These are phyloP conservation scores for Exserohilum rostratum DNA, from an alignment of 2,329 filamentous ascomycete genomes.

Conservation along the genomic window DNA sequence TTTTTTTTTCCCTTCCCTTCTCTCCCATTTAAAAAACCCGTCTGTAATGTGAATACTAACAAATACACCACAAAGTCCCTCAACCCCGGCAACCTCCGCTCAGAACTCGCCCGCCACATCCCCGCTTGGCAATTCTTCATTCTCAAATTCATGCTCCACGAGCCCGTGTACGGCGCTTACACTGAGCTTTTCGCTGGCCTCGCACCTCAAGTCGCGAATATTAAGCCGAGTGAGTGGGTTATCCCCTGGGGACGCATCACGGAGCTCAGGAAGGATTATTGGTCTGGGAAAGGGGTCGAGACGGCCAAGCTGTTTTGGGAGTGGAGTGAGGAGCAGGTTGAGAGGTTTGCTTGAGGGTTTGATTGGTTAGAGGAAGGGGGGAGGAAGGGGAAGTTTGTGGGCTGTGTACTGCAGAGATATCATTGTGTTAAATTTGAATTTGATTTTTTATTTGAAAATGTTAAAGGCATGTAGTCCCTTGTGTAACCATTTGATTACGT, in stretches of 20 bases:
- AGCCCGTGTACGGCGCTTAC: constrained; percentile 30
- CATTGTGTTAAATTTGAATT: background rate
- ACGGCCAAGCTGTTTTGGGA: constrained; percentile 53
- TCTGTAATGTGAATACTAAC: too few relatives aligned
- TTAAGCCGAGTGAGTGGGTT: constrained; percentile 47
- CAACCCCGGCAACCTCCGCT: constrained; percentile 49
- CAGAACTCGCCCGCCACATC: constrained; percentile 44
- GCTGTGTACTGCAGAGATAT: background rate
- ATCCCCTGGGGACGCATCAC: constrained; percentile 55
- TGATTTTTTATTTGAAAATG: too few relatives aligned
- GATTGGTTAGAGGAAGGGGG: background rate
- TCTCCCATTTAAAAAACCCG: background rate
- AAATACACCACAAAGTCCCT: too few relatives aligned
- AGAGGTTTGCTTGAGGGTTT: constrained; percentile 17
- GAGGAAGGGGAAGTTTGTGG: background rate
- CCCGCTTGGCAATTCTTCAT: background rate
- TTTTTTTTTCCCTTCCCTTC: background rate
- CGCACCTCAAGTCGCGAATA: constrained; percentile 18
- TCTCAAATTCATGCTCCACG: constrained; percentile 10
- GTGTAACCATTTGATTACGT: too few relatives aligned
- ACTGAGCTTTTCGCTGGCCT: constrained; percentile 34
- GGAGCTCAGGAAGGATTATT: constrained; percentile 28
- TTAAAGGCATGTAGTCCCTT: too few relatives aligned
- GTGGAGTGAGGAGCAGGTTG: constrained; percentile 51
- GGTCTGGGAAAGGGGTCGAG: constrained; percentile 35